phyloP scores from a whole-genome alignment of 768 basidiomycete genomes.

The Rhodotorula kratochvilovae region DNA sequence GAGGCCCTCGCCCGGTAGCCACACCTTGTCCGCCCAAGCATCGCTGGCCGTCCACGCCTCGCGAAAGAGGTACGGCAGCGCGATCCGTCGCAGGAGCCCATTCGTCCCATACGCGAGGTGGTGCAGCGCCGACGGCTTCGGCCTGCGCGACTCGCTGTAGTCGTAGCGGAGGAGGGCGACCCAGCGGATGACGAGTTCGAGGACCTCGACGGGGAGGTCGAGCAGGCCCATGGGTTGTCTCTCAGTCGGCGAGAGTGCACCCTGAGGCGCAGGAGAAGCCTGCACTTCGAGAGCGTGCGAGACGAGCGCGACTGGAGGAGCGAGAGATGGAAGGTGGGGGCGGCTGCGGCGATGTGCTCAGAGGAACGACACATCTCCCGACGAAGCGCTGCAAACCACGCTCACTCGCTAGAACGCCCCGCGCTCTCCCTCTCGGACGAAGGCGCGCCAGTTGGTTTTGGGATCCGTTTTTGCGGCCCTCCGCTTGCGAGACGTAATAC shows the following conservation, averaged over 20 bases:
- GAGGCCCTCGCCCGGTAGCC: not conserved
- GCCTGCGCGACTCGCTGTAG: constrained; percentile 1
- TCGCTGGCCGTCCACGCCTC: not conserved
- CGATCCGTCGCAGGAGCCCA: not conserved
- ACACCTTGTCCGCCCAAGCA: not conserved
- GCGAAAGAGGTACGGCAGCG: not conserved
- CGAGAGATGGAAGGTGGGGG: too few relatives aligned
- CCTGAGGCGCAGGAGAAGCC: not conserved
- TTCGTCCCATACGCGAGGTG: constrained; percentile 1
- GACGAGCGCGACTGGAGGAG: too few relatives aligned
- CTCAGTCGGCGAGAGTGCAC: not conserved
- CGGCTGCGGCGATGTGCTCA: too few relatives aligned
- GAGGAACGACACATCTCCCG: too few relatives aligned
- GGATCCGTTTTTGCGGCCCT: not conserved
- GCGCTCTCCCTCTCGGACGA: not conserved
- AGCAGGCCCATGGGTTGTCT: not conserved
- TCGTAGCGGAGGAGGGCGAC: not conserved
- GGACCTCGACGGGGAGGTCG: constrained; percentile 1
- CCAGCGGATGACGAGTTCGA: not conserved
- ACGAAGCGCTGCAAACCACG: too few relatives aligned
- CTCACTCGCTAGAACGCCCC: too few relatives aligned
- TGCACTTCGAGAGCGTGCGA: too few relatives aligned
- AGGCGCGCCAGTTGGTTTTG: not conserved
- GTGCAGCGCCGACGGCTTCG: constrained; percentile 1
- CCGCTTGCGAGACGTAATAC: not conserved